Percentiles rank a stretch among this genome's conserved stretches.
phyloP scores from a whole-genome alignment of 202 grass and related monocot species.

The Zizania palustris region DNA sequence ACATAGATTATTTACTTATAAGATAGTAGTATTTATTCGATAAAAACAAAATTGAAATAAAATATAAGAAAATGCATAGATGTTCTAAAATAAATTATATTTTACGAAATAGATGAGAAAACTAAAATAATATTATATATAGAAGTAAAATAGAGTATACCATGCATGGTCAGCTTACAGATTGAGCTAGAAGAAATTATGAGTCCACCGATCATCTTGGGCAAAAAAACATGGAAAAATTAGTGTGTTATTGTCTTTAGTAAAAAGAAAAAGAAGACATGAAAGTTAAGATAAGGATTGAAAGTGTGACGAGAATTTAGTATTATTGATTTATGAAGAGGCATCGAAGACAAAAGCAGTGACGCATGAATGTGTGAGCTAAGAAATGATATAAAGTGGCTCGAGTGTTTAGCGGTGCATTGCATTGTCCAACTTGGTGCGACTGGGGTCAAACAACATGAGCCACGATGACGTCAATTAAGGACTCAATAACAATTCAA shows the following conservation, averaged over 20 bases:
- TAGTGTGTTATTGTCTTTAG: background rate
- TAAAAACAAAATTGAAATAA: too few species aligned
- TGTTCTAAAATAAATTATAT: too few species aligned
- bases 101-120: too few species aligned
- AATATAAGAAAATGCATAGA: too few species aligned
- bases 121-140: too few species aligned
- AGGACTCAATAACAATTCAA: too few species aligned
- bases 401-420: background rate
- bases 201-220: background rate
- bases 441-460: background rate
- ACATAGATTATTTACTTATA: too few species aligned
- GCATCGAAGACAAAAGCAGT: background rate
- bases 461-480: too few species aligned
- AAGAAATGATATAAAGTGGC: slow-evolving; percentile 2
- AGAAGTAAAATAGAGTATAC: too few species aligned
- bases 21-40: too few species aligned
- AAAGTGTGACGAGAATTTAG: background rate
- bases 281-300: background rate
- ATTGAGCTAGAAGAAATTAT: background rate
- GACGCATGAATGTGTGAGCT: background rate
- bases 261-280: background rate
- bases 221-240: background rate
- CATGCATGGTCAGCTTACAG: background rate
- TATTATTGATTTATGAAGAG: too few species aligned
- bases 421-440: background rate